Evolutionary conservation across 306 rosid genomes (phyloP).

Genomic region (Fagus sylvatica): DNA sequence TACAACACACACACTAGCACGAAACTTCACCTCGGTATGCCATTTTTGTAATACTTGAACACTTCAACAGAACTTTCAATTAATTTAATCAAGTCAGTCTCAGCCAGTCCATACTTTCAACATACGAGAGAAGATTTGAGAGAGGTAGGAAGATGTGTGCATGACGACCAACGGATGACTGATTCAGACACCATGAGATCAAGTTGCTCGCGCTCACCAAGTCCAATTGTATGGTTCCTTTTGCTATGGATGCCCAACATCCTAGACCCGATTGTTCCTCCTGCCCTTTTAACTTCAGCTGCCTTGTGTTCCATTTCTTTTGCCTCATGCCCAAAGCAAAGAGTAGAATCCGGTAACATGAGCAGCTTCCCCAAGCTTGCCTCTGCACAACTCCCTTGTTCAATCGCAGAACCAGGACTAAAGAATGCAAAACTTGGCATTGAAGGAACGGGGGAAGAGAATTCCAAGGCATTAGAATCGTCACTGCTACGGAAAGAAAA

Average conservation of each 20-base stretch:
- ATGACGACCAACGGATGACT: conserved; percentile 87
- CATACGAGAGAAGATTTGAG: conserved; percentile 82
- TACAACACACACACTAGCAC: conserved; percentile 16
- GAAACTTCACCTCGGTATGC: conserved; percentile 30
- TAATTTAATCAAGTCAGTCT: conserved; percentile 2
- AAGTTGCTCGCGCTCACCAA: conserved; percentile 75
- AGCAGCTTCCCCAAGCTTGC: conserved; percentile 54
- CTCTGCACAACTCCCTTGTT: conserved; percentile 57
- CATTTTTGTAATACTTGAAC: background rate
- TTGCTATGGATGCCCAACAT: conserved; percentile 62
- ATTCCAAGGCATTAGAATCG: conserved; percentile 44
- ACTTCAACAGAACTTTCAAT: conserved; percentile 28
- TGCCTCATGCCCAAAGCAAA: conserved; percentile 34
- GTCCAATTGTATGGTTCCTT: conserved; percentile 84
- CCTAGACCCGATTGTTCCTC: conserved; percentile 49
- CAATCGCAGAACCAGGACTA: conserved; percentile 48
- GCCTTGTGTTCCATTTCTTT: conserved; percentile 38
- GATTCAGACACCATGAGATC: conserved; percentile 80
- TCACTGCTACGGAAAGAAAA: conserved; percentile 56
- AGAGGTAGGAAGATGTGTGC: conserved; percentile 75
- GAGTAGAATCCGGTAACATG: conserved; percentile 47
- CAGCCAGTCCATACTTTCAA: conserved; percentile 28
- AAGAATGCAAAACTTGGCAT: conserved; percentile 86
- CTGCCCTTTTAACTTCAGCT: conserved; percentile 52
- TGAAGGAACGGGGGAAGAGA: conserved; percentile 55